Percentiles rank a stretch among this genome's conserved stretches.
Conservation (phyloP, 2,329 filamentous ascomycete species). For the Diaporthe sp. region DNA sequence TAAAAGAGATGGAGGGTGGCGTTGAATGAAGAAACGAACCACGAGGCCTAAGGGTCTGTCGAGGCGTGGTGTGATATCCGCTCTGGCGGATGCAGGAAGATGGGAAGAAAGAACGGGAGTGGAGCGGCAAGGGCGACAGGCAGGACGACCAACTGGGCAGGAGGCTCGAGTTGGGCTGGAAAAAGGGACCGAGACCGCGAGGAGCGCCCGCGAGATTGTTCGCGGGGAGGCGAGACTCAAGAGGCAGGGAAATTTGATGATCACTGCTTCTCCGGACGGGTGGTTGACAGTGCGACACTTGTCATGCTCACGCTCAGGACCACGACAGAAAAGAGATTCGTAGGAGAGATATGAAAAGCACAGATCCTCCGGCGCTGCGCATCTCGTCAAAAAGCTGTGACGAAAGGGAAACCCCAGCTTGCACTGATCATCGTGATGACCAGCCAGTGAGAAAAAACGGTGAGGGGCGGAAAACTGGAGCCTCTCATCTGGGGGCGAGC, state of each 20-base stretch:
- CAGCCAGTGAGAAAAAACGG: slow-evolving; percentile 40
- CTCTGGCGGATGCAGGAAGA: slow-evolving; percentile 27
- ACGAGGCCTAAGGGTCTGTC: slow-evolving; percentile 40
- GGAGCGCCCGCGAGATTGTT: slow-evolving; percentile 33
- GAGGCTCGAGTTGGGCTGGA: slow-evolving; percentile 10
- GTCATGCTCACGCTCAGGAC: not conserved
- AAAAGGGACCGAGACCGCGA: slow-evolving; percentile 19
- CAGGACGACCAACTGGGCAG: slow-evolving; percentile 29
- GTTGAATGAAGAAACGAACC: slow-evolving; percentile 37
- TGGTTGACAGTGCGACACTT: slow-evolving; percentile 4
- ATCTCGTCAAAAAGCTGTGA: slow-evolving; percentile 30
- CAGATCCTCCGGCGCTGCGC: slow-evolving; percentile 6
- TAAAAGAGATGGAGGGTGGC: slow-evolving; percentile 38
- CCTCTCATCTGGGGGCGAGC: slow-evolving; percentile 28
- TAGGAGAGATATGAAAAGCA: slow-evolving; percentile 15
- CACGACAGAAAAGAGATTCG: slow-evolving; percentile 2
- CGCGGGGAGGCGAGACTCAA: slow-evolving; percentile 17
- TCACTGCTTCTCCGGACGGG: slow-evolving; percentile 20
- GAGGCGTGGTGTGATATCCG: slow-evolving; percentile 41
- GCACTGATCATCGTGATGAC: slow-evolving; percentile 33
- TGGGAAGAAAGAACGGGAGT: slow-evolving; percentile 24
- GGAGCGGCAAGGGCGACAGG: slow-evolving; percentile 34
- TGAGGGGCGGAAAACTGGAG: slow-evolving; percentile 38
- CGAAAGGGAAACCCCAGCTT: slow-evolving; percentile 33
- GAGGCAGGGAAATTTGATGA: slow-evolving; percentile 29